Percentiles rank a stretch among this genome's conserved stretches.
Evolutionary conservation across 768 basidiomycete species (phyloP).

Genomic region (Pleurotus platypus): DNA sequence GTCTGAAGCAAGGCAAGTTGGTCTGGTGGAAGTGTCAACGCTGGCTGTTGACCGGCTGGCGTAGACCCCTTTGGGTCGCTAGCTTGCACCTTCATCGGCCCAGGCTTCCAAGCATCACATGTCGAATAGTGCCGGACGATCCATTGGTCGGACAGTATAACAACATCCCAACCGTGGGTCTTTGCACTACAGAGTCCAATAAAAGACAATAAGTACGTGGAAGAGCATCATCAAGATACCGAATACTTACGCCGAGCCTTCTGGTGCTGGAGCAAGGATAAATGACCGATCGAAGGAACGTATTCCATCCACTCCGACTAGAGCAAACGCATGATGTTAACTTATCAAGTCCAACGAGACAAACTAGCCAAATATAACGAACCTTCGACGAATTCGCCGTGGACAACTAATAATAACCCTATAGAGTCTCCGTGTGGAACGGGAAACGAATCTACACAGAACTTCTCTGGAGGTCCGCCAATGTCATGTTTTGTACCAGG

Average conservation of each 20-base stretch:
- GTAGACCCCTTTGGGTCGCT: constrained; percentile 24
- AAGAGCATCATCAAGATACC: constrained; percentile 3
- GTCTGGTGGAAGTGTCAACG: constrained; percentile 31
- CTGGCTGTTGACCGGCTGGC: constrained; percentile 19
- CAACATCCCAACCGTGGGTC: constrained; percentile 82
- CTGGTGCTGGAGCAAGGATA: constrained; percentile 75
- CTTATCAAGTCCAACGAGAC: constrained; percentile 59
- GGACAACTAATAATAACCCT: constrained; percentile 69
- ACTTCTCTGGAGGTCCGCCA: constrained; percentile 71
- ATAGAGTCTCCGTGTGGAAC: constrained; percentile 59
- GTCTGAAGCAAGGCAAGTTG: constrained; percentile 49
- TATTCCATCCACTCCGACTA: constrained; percentile 56
- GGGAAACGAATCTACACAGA: constrained; percentile 84
- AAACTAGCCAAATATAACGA: constrained; percentile 68
- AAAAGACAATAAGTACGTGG: constrained; percentile 8
- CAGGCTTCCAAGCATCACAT: constrained; percentile 73
- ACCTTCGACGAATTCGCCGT: constrained; percentile 94
- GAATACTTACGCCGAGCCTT: constrained; percentile 74
- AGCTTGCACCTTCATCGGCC: constrained; percentile 72
- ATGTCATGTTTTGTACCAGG: constrained; percentile 86
- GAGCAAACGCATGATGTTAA: constrained; percentile 2
- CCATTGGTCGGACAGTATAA: constrained; percentile 86
- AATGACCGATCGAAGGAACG: constrained; percentile 95
- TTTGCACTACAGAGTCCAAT: constrained; percentile 51
- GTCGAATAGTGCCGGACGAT: constrained; percentile 82